These are phyloP conservation scores for Paramecium biaurelia DNA, from an alignment of 73 alveolate genomes.

Conservation along the genomic window DNA sequence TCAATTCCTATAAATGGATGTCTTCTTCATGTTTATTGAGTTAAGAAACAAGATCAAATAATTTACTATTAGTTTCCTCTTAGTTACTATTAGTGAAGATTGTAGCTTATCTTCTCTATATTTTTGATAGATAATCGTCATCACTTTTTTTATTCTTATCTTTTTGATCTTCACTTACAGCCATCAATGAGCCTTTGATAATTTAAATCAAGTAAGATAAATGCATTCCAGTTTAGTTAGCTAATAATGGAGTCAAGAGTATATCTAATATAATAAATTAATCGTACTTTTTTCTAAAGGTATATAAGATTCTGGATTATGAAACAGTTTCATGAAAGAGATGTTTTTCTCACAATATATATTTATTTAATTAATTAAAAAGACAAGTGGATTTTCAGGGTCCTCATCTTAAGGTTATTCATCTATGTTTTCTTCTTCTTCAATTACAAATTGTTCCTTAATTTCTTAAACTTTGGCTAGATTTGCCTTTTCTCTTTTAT, in stretches of 20 bases:
- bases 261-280: background rate
- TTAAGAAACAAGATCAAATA: background rate
- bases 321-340: background rate
- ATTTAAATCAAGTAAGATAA: background rate
- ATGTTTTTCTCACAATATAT: background rate
- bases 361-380: background rate
- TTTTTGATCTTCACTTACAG: background rate
- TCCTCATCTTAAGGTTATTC: background rate
- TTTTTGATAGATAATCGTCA: background rate
- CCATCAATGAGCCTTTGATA: background rate
- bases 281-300: background rate
- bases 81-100: background rate
- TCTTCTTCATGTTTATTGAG: background rate
- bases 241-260: background rate
- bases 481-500: slow-evolving; percentile 10
- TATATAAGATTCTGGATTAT: background rate
- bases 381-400: background rate
- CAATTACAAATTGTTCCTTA: background rate
- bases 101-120: background rate
- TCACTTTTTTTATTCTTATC: background rate
- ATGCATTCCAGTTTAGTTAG: background rate
- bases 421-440: background rate
- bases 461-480: background rate
- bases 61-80: background rate
- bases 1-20: background rate